Conservation (phyloP, 2,329 filamentous ascomycete species). For the Curvularia spicifera region DNA sequence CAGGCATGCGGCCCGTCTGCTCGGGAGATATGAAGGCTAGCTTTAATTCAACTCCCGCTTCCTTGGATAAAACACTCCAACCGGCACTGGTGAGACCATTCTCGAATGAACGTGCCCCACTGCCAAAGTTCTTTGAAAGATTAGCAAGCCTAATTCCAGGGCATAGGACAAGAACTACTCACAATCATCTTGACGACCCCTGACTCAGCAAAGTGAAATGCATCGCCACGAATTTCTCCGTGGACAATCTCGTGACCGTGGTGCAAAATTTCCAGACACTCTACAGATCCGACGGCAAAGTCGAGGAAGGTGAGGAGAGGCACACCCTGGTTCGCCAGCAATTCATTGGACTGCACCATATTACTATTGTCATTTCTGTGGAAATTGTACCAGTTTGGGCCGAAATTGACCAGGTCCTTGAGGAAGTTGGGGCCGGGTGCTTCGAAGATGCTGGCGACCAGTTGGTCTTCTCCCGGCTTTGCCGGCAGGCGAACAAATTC, state of each 20-base stretch:
- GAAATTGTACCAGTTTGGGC: slow-evolving; percentile 62
- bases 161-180: background rate
- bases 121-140: slow-evolving; percentile 80
- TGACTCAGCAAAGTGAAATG: slow-evolving; percentile 84
- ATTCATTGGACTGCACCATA: slow-evolving; percentile 21
- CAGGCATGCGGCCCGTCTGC: slow-evolving; percentile 90
- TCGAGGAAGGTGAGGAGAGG: slow-evolving; percentile 80
- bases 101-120: slow-evolving; percentile 85
- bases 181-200: slow-evolving; percentile 64
- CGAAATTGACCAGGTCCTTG: slow-evolving; percentile 73
- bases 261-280: slow-evolving; percentile 89
- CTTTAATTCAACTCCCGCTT: slow-evolving; percentile 86
- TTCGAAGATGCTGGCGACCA: slow-evolving; percentile 83
- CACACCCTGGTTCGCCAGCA: slow-evolving; percentile 60
- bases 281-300: slow-evolving; percentile 86
- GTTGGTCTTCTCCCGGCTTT: slow-evolving; percentile 72
- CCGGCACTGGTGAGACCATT: slow-evolving; percentile 83
- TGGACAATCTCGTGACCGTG: slow-evolving; percentile 86
- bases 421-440: slow-evolving; percentile 77
- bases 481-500: slow-evolving; percentile 76
- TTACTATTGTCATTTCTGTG: slow-evolving; percentile 19
- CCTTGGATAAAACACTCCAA: slow-evolving; percentile 82
- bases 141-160: background rate
- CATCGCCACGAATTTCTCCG: slow-evolving; percentile 87
- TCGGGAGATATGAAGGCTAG: slow-evolving; percentile 92